phyloP scores from a whole-genome alignment of 352 stramenopile species.

The Phytopythium mirpurense region DNA sequence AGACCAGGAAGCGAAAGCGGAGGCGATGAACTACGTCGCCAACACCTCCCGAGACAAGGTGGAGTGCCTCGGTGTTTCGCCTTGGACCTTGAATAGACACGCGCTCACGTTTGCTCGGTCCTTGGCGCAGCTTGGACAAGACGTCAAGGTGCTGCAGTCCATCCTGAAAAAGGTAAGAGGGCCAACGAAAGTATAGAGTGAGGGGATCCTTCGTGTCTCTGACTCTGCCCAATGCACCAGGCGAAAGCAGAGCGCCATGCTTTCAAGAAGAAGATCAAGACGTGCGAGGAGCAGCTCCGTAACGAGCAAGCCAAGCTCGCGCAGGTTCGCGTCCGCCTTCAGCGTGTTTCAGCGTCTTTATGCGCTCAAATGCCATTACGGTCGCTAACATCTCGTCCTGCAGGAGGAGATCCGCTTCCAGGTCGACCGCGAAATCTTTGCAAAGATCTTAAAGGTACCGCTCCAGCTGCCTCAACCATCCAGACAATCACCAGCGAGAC shows the following conservation, averaged over 20 bases:
- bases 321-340: slow-evolving; percentile 31
- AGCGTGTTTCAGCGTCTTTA: too few relatives aligned
- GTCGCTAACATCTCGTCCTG: not conserved
- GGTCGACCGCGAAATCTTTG: slow-evolving; percentile 82
- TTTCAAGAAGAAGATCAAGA: slow-evolving; percentile 81
- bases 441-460: slow-evolving; percentile 76
- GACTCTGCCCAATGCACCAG: slow-evolving; percentile 8
- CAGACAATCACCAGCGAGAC: too few relatives aligned
- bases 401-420: slow-evolving; percentile 76
- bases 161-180: slow-evolving; percentile 65
- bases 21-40: slow-evolving; percentile 65
- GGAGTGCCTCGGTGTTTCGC: not conserved
- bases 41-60: slow-evolving; percentile 79
- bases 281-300: slow-evolving; percentile 49
- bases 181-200: too few relatives aligned
- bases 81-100: too few relatives aligned
- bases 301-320: slow-evolving; percentile 60
- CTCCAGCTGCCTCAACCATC: too few relatives aligned
- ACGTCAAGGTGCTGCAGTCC: slow-evolving; percentile 62
- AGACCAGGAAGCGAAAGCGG: slow-evolving; percentile 54
- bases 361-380: too few relatives aligned
- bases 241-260: slow-evolving; percentile 71
- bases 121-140: slow-evolving; percentile 55
- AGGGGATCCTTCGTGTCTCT: too few relatives aligned
- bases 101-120: too few relatives aligned